phyloP scores from a whole-genome alignment of 2,329 filamentous ascomycete genomes.

The Alternaria postmessia region DNA sequence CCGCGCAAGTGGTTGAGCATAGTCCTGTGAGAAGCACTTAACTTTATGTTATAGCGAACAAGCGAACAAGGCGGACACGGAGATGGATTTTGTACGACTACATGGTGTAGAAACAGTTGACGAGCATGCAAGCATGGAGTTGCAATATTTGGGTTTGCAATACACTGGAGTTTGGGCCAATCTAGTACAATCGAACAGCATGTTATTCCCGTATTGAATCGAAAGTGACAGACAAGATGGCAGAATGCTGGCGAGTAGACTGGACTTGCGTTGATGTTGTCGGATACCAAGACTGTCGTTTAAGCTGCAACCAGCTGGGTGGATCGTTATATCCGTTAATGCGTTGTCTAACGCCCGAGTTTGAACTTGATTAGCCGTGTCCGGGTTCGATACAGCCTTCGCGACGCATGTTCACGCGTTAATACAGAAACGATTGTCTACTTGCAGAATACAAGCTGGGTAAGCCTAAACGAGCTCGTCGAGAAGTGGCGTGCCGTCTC shows the following conservation, averaged over 20 bases:
- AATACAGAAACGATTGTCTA: neutral
- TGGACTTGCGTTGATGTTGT: neutral
- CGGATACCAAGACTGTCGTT: neutral
- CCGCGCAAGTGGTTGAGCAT: slow-evolving; percentile 69
- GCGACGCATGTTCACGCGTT: neutral
- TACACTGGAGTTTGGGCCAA: slow-evolving; percentile 28
- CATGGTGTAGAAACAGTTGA: slow-evolving; percentile 31
- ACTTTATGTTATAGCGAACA: neutral
- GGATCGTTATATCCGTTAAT: neutral
- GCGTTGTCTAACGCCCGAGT: neutral
- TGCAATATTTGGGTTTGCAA: slow-evolving; percentile 19
- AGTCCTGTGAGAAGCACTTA: neutral
- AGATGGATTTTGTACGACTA: slow-evolving; percentile 40
- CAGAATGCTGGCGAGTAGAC: neutral
- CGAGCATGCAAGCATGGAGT: slow-evolving; percentile 28
- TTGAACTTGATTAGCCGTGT: neutral
- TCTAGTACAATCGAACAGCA: slow-evolving; percentile 5
- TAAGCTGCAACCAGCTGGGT: neutral
- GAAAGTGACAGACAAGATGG: neutral
- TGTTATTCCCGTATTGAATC: neutral
- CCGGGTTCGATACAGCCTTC: neutral
- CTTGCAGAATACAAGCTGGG: neutral
- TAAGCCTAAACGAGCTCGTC: neutral
- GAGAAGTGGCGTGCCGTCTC: slow-evolving; percentile 1
- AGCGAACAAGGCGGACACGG: neutral